Evolutionary conservation across 768 basidiomycete species (phyloP).

Genomic region (Paxillus rubicundulus): DNA sequence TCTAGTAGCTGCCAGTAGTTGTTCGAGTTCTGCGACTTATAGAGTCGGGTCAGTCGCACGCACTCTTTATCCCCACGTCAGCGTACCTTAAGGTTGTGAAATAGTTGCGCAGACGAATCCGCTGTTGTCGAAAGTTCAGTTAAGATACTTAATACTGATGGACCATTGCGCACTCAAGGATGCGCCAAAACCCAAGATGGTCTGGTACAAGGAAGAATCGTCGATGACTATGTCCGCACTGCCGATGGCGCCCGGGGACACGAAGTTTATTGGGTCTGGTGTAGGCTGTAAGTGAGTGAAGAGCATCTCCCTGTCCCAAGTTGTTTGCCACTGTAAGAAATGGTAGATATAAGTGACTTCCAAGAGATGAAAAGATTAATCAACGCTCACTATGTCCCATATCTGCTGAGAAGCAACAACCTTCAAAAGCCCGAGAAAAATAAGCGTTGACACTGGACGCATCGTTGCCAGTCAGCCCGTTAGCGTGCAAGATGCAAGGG

Average conservation of each 20-base stretch:
- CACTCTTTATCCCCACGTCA: background rate
- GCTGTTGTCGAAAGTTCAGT: slow-evolving; percentile 38
- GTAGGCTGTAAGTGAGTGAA: slow-evolving; percentile 31
- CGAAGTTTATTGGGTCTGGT: slow-evolving; percentile 32
- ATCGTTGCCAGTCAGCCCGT: slow-evolving; percentile 5
- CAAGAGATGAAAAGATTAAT: background rate
- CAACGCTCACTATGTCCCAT: slow-evolving; percentile 46
- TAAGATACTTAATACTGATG: background rate
- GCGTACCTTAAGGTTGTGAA: slow-evolving; percentile 64
- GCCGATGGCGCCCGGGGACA: slow-evolving; percentile 49
- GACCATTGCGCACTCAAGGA: slow-evolving; percentile 48
- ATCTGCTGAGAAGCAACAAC: slow-evolving; percentile 47
- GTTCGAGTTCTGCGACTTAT: slow-evolving; percentile 45
- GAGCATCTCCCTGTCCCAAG: slow-evolving; percentile 31
- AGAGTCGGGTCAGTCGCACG: background rate
- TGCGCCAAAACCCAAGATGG: slow-evolving; percentile 66
- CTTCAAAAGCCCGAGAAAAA: slow-evolving; percentile 19
- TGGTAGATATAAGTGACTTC: background rate
- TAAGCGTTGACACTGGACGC: slow-evolving; percentile 14
- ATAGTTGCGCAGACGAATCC: slow-evolving; percentile 62
- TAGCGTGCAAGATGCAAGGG: slow-evolving; percentile 1
- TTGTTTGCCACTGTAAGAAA: slow-evolving; percentile 53
- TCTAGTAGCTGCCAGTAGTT: slow-evolving; percentile 60
- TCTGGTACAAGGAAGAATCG: slow-evolving; percentile 55
- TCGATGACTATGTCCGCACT: slow-evolving; percentile 62